phyloP scores from a whole-genome alignment of 345 rosid genomes.

The Lenwebbia sp. region DNA sequence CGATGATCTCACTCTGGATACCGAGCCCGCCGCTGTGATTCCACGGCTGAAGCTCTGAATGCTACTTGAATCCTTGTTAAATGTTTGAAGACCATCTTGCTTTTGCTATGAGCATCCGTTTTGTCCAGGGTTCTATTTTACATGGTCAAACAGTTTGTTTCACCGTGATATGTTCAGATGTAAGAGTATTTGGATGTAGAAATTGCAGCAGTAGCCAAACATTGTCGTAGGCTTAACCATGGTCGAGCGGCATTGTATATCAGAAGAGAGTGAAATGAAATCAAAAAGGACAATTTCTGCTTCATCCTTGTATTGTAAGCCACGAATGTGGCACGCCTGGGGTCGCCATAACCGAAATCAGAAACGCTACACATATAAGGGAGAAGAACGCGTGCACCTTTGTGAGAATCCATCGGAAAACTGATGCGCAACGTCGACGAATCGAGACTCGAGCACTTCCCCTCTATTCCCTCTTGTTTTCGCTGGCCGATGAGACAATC shows the following conservation, averaged over 20 bases:
- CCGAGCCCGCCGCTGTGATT: neutral
- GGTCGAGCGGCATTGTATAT: neutral
- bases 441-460: too few species aligned
- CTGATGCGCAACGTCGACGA: too few species aligned
- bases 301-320: neutral
- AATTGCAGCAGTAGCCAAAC: neutral
- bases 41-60: neutral
- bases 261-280: neutral
- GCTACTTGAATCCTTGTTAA: neutral
- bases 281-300: neutral
- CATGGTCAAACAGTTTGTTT: neutral
- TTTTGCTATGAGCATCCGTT: neutral
- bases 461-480: too few species aligned
- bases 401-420: too few species aligned
- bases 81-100: neutral
- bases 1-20: conserved; percentile 29
- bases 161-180: neutral
- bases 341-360: too few species aligned
- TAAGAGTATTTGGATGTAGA: neutral
- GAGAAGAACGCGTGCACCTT: too few species aligned
- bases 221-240: neutral
- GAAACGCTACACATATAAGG: too few species aligned
- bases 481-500: too few species aligned
- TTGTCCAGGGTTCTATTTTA: neutral
- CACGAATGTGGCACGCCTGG: too few species aligned